Percentiles rank a stretch among this genome's conserved stretches.
Evolutionary conservation across 73 alveolate species (phyloP).

Genomic region (Blepharisma stoltei): DNA sequence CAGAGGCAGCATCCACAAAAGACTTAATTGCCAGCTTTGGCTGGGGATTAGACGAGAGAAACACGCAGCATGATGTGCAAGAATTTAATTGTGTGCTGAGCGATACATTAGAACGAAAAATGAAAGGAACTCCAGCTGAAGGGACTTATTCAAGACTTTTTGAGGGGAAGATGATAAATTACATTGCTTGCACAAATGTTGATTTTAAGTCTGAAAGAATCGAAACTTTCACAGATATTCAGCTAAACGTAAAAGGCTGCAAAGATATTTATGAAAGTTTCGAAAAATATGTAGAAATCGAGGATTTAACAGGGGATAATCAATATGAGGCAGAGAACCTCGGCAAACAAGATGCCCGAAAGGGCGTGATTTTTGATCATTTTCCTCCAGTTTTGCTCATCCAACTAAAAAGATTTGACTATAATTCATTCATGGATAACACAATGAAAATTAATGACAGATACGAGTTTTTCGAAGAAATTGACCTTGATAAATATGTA

Average conservation of each 20-base stretch:
- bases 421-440: slow-evolving; percentile 48
- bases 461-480: slow-evolving; percentile 49
- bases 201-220: not conserved
- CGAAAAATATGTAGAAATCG: slow-evolving; percentile 70
- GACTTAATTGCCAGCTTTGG: slow-evolving; percentile 78
- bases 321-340: slow-evolving; percentile 65
- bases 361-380: slow-evolving; percentile 61
- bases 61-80: slow-evolving; percentile 79
- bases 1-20: slow-evolving; percentile 41
- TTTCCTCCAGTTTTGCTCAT: slow-evolving; percentile 80
- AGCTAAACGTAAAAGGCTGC: slow-evolving; percentile 39
- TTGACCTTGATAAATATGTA: slow-evolving; percentile 38
- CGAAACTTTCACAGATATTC: slow-evolving; percentile 8
- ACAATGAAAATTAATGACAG: slow-evolving; percentile 70
- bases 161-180: slow-evolving; percentile 57
- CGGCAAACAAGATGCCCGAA: slow-evolving; percentile 83
- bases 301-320: slow-evolving; percentile 75
- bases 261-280: slow-evolving; percentile 60
- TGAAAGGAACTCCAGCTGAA: slow-evolving; percentile 55
- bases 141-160: slow-evolving; percentile 70
- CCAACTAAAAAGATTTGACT: slow-evolving; percentile 76
- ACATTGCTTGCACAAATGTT: not conserved
- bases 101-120: slow-evolving; percentile 76
- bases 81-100: slow-evolving; percentile 70
- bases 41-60: slow-evolving; percentile 39